Evolutionary conservation across 306 rosid genomes (phyloP).

Genomic region (Vigna angularis): DNA sequence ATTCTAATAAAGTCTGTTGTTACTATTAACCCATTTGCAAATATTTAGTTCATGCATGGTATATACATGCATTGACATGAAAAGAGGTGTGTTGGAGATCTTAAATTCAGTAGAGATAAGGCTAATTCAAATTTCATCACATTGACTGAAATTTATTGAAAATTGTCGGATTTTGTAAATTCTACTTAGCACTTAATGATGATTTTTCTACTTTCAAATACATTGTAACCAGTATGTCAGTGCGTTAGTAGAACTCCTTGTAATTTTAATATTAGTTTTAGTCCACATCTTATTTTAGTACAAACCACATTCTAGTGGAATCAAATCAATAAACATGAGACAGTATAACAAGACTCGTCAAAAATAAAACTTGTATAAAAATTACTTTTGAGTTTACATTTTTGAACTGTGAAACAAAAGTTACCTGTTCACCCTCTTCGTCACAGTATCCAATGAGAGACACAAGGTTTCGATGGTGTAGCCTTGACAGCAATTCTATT

Average conservation of each 20-base stretch:
- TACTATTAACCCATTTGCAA: no score
- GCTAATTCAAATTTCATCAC: no score
- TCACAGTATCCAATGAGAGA: constrained; percentile 83
- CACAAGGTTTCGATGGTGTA: constrained; percentile 86
- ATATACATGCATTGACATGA: no score
- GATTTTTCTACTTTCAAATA: background rate
- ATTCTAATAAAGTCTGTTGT: no score
- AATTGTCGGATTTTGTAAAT: background rate
- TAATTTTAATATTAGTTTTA: constrained; percentile 6
- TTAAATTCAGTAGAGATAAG: no score
- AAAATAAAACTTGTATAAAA: background rate
- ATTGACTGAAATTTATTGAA: background rate
- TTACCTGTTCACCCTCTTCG: constrained; percentile 81
- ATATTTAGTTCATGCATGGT: no score
- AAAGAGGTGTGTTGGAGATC: no score
- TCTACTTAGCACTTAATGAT: background rate
- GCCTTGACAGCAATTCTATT: constrained; percentile 72
- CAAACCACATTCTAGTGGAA: background rate
- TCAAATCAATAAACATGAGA: background rate
- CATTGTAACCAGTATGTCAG: background rate
- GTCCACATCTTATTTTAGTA: constrained; percentile 9
- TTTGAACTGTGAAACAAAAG: constrained; percentile 18
- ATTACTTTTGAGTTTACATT: background rate
- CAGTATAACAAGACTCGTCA: background rate
- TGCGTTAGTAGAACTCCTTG: background rate